Conservation (phyloP, 192 early-diverging fungal species). For the Ambispora gerdemannii region DNA sequence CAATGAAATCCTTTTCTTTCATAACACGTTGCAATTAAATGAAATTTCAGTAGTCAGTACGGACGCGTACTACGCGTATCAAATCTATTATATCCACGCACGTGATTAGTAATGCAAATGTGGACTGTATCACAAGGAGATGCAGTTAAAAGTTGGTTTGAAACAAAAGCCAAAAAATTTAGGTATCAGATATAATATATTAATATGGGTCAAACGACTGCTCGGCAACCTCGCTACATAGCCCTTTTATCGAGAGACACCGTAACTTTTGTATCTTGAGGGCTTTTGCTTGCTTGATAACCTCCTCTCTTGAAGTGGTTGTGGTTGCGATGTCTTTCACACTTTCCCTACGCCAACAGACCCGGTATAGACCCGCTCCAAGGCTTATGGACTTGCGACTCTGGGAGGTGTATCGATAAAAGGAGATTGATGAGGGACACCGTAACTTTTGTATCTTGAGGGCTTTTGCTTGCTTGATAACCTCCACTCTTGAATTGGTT, state of each 20-base stretch:
- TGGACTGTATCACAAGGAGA: not conserved
- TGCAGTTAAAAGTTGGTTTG: too few species aligned
- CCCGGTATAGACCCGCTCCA: not conserved
- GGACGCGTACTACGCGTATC: too few species aligned
- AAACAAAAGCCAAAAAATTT: too few species aligned
- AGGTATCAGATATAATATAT: constrained; percentile 2
- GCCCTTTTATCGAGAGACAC: too few species aligned
- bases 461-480: constrained; percentile 26
- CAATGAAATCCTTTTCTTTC: constrained; percentile 19
- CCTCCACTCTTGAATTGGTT: constrained; percentile 20
- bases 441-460: constrained; percentile 22
- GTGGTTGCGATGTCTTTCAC: constrained; percentile 21
- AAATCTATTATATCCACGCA: constrained; percentile 9
- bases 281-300: constrained; percentile 1
- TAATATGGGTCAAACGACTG: constrained; percentile 11
- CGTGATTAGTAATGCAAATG: not conserved
- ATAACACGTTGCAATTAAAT: constrained; percentile 18
- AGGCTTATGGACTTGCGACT: constrained; percentile 9
- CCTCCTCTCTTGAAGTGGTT: constrained; percentile 13
- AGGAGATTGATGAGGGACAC: constrained; percentile 10
- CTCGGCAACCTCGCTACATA: constrained; percentile 9
- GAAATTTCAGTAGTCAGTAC: constrained; percentile 19
- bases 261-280: constrained; percentile 20
- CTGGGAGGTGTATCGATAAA: not conserved
- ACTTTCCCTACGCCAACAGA: constrained; percentile 1